phyloP scores from a whole-genome alignment of 2,329 filamentous ascomycete genomes.

The Alternaria brassicicola region DNA sequence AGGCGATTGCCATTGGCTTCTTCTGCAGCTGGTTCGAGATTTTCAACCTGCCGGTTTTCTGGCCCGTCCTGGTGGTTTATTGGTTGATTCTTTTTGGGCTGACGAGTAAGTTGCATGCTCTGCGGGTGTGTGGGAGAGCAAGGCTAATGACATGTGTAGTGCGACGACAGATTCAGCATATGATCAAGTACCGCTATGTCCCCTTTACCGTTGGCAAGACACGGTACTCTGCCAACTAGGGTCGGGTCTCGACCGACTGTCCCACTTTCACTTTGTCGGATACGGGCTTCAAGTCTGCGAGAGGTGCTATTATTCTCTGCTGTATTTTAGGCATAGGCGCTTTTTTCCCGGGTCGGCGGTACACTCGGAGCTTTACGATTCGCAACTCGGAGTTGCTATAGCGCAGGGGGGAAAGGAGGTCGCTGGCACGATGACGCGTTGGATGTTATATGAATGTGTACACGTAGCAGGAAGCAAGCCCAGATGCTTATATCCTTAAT shows the following conservation, averaged over 20 bases:
- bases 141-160: constrained; percentile 60
- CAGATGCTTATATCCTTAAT: constrained; percentile 16
- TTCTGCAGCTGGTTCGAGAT: constrained; percentile 89
- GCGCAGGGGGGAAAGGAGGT: constrained; percentile 2
- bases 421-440: constrained; percentile 15
- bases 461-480: constrained; percentile 18
- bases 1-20: constrained; percentile 83
- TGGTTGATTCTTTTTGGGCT: constrained; percentile 96
- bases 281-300: constrained; percentile 2
- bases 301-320: constrained; percentile 10
- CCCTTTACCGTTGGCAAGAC: constrained; percentile 89
- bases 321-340: constrained; percentile 24
- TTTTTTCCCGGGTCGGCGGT: constrained; percentile 24
- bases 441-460: constrained; percentile 28
- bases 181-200: constrained; percentile 99
- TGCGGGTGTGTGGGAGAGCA: too few relatives aligned
- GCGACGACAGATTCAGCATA: constrained; percentile 99
- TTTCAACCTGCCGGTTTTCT: constrained; percentile 98
- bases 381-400: constrained; percentile 23
- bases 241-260: not conserved
- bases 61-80: constrained; percentile 97
- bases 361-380: constrained; percentile 25
- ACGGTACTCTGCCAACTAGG: constrained; percentile 43
- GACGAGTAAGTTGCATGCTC: constrained; percentile 71
- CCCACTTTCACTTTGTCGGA: constrained; percentile 8